These are phyloP conservation scores for Trypanosoma boissoni DNA, from an alignment of 208 protist genomes.

Conservation along the genomic window DNA sequence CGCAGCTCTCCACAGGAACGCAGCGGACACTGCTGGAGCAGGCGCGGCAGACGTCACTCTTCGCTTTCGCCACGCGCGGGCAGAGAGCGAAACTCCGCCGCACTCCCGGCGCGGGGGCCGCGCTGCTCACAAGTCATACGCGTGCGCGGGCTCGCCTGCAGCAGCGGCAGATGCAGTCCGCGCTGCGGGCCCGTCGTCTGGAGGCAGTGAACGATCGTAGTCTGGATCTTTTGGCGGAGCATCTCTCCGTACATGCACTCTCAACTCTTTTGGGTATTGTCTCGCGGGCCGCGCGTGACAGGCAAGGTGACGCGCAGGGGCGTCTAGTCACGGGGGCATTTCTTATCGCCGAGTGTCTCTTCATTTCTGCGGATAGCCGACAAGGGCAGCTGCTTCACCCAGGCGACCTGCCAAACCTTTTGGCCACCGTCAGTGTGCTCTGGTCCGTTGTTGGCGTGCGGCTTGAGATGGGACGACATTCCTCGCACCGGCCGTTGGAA, in stretches of 20 bases:
- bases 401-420: constrained; percentile 34
- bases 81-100: constrained; percentile 66
- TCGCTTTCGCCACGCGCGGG: constrained; percentile 63
- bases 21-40: constrained; percentile 40
- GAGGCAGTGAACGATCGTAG: constrained; percentile 24
- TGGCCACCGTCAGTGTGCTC: constrained; percentile 40
- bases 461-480: not conserved
- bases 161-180: constrained; percentile 62
- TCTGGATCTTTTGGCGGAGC: constrained; percentile 26
- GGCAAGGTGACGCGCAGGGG: constrained; percentile 18
- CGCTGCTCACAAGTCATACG: constrained; percentile 53
- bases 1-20: constrained; percentile 73
- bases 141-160: constrained; percentile 65
- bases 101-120: constrained; percentile 27
- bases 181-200: constrained; percentile 51
- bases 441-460: constrained; percentile 35
- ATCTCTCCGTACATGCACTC: constrained; percentile 32
- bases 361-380: constrained; percentile 18
- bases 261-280: constrained; percentile 45
- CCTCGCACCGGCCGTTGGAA: not conserved
- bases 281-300: constrained; percentile 11
- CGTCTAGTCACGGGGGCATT: constrained; percentile 40
- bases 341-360: constrained; percentile 50
- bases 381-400: constrained; percentile 12
- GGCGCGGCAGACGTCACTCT: constrained; percentile 55